Evolutionary conservation across 2,329 filamentous ascomycete species (phyloP).

Genomic region (Akanthomyces uredinophilus): DNA sequence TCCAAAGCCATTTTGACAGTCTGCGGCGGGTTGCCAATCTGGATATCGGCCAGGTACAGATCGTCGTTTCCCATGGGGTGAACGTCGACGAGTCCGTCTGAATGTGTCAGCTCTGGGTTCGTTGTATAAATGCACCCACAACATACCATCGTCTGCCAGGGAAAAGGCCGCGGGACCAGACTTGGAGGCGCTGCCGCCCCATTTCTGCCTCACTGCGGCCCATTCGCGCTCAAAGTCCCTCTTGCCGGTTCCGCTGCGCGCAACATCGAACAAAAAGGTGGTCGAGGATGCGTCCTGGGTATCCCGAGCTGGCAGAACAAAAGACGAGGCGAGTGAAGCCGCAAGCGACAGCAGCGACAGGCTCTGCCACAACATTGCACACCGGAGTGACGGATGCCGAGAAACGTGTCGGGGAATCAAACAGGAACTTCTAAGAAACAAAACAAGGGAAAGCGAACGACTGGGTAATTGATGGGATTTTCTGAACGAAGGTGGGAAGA

Average conservation of each 20-base stretch:
- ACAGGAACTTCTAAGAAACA: too few species aligned
- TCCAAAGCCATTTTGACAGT: conserved; percentile 45
- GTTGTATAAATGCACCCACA: neutral
- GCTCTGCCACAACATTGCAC: conserved; percentile 3
- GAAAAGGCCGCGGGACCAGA: conserved; percentile 22
- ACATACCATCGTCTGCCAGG: conserved; percentile 27
- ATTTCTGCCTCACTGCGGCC: conserved; percentile 30
- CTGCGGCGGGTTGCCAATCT: conserved; percentile 45
- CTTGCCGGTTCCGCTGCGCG: conserved; percentile 19
- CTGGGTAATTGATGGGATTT: neutral
- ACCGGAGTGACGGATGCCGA: neutral
- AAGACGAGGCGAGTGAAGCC: conserved; percentile 15
- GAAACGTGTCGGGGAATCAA: neutral
- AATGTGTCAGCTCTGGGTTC: neutral
- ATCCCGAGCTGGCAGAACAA: conserved; percentile 15
- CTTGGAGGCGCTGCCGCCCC: conserved; percentile 25
- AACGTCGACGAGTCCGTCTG: conserved; percentile 31
- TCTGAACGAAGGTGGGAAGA: neutral
- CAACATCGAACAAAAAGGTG: conserved; percentile 27
- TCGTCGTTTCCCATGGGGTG: conserved; percentile 36
- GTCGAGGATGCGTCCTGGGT: neutral
- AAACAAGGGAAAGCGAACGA: neutral
- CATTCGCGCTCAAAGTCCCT: conserved; percentile 30
- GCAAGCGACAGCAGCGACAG: conserved; percentile 16
- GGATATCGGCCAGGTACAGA: conserved; percentile 39